These are phyloP conservation scores for sunflower (Helianthus annuus) DNA, from an alignment of 129 eudicot species.

Conservation along the genomic window HanXRQr2.0-SUNRISE NC_035446.2:11074043-11074542, in stretches of 20 bases:
- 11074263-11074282: slow-evolving; percentile 20
- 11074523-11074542: slow-evolving; percentile 18
- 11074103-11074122: slow-evolving; percentile 20
- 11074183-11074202: background rate
- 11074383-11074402: slow-evolving; percentile 3
- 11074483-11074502: slow-evolving; percentile 26
- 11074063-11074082: slow-evolving; percentile 18
- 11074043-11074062: slow-evolving; percentile 28
- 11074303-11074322: slow-evolving; percentile 3
- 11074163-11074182: slow-evolving; percentile 1
- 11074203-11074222: slow-evolving; percentile 8
- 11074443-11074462: slow-evolving; percentile 28
- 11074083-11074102: slow-evolving; percentile 28
- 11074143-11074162: slow-evolving; percentile 16
- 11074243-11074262: background rate
- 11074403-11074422: background rate
- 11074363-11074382: slow-evolving; percentile 15
- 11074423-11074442: slow-evolving; percentile 19
- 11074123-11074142: slow-evolving; percentile 24
- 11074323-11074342: slow-evolving; percentile 15
- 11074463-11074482: slow-evolving; percentile 30
- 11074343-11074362: slow-evolving; percentile 20
- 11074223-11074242: slow-evolving; percentile 13
- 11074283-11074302: slow-evolving; percentile 15
- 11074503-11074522: slow-evolving; percentile 16